Conservation (phyloP, 257 asterid species). For the Solanum medicagineum region DNA sequence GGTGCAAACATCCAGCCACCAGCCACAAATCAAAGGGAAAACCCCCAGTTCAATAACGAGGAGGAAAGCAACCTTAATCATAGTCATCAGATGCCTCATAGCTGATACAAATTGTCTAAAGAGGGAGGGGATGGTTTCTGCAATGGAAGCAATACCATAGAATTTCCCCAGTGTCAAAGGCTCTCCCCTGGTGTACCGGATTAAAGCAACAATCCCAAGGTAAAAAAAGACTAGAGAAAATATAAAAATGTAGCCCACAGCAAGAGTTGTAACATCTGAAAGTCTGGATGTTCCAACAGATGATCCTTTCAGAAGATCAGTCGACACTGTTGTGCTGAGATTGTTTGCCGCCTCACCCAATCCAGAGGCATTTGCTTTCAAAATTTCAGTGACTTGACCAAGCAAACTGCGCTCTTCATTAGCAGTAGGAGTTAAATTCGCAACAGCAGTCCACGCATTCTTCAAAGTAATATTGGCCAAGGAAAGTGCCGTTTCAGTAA, state of each 20-base stretch:
- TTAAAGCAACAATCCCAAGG: slow-evolving; percentile 68
- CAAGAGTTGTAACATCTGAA: slow-evolving; percentile 94
- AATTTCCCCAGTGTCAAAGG: slow-evolving; percentile 91
- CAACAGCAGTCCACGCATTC: slow-evolving; percentile 68
- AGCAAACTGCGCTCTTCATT: slow-evolving; percentile 37
- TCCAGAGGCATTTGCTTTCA: slow-evolving; percentile 56
- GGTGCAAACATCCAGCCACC: slow-evolving; percentile 99
- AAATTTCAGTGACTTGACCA: slow-evolving; percentile 54
- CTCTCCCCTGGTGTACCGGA: slow-evolving; percentile 89
- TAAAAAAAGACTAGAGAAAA: slow-evolving; percentile 69
- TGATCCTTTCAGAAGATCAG: slow-evolving; percentile 51
- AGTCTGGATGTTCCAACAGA: slow-evolving; percentile 63
- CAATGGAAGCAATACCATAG: slow-evolving; percentile 87
- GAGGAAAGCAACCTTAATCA: slow-evolving; percentile 97
- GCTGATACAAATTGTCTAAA: slow-evolving; percentile 91
- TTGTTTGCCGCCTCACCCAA: slow-evolving; percentile 39
- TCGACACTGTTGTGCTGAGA: slow-evolving; percentile 41
- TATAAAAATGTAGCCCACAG: slow-evolving; percentile 84
- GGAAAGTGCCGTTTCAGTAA: slow-evolving; percentile 78
- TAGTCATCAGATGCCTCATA: slow-evolving; percentile 94
- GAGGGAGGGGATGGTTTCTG: slow-evolving; percentile 88
- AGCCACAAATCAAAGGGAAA: slow-evolving; percentile 96
- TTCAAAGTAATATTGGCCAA: slow-evolving; percentile 73
- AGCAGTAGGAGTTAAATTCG: slow-evolving; percentile 57
- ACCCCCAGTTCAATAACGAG: slow-evolving; percentile 97